Percentiles rank a stretch among this genome's conserved stretches.
Evolutionary conservation across 73 alveolate species (phyloP).

Genomic region (Paramecium octaurelia): DNA sequence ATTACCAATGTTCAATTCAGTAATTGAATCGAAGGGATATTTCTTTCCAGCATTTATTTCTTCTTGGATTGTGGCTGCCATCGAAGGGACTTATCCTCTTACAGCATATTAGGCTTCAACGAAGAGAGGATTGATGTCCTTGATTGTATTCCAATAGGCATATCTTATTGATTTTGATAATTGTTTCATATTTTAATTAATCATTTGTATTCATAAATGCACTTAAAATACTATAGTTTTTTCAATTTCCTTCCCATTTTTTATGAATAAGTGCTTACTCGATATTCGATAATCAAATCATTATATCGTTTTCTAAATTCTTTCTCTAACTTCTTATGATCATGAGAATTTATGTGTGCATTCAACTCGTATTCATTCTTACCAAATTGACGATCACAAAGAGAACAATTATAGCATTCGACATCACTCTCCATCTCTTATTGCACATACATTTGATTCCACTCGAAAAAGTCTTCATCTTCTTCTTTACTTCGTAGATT

Average conservation of each 20-base stretch:
- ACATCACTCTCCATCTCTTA: not conserved
- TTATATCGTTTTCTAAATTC: not conserved
- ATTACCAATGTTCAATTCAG: conserved; percentile 42
- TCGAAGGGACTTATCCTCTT: conserved; percentile 3
- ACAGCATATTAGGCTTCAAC: conserved; percentile 37
- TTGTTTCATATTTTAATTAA: conserved; percentile 17
- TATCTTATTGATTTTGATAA: conserved; percentile 3
- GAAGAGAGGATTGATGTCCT: not conserved
- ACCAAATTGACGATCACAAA: not conserved
- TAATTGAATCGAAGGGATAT: conserved; percentile 18
- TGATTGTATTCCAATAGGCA: conserved; percentile 18
- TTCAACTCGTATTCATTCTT: conserved; percentile 3
- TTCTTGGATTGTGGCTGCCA: conserved; percentile 11
- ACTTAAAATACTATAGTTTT: not conserved
- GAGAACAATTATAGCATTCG: conserved; percentile 30
- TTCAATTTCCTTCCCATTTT: not conserved
- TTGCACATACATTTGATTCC: conserved; percentile 16
- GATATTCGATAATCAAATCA: not conserved
- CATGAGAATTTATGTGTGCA: not conserved
- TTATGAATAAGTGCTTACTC: not conserved
- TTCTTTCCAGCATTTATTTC: not conserved
- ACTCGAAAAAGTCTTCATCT: conserved; percentile 5
- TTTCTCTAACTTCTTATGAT: not conserved
- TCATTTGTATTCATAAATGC: conserved; percentile 8
- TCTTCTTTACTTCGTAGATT: not conserved